Conservation (phyloP, 768 basidiomycete genomes). For the Suillus hirtellus region DNA sequence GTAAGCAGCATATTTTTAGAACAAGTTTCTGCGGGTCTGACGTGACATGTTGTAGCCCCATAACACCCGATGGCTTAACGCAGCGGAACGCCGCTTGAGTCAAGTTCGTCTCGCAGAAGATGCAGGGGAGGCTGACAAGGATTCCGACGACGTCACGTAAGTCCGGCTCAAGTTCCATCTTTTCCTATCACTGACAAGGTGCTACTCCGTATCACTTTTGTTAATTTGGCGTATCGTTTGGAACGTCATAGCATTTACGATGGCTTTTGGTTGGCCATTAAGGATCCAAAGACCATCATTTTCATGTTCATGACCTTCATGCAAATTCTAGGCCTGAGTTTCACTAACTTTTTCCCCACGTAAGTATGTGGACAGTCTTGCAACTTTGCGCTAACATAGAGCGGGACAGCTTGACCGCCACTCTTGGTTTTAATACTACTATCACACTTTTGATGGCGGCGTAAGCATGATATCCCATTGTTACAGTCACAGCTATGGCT, state of each 20-base stretch:
- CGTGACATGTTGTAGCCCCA: conserved; percentile 43
- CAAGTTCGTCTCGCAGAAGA: conserved; percentile 71
- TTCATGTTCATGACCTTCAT: conserved; percentile 54
- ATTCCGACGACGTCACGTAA: conserved; percentile 27
- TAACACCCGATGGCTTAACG: conserved; percentile 62
- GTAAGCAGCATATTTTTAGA: conserved; percentile 34
- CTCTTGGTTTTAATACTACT: conserved; percentile 62
- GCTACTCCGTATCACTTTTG: background rate
- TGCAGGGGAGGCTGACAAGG: conserved; percentile 64
- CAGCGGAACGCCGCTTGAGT: conserved; percentile 54
- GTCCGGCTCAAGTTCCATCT: conserved; percentile 5
- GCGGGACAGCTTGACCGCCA: conserved; percentile 48
- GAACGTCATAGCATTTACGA: conserved; percentile 39
- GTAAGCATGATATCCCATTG: conserved; percentile 36
- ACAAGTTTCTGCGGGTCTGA: background rate
- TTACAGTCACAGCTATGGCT: background rate
- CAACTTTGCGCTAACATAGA: background rate
- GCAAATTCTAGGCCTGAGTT: conserved; percentile 57
- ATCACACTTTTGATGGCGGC: conserved; percentile 62
- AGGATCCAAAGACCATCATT: conserved; percentile 54
- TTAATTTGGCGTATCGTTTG: background rate
- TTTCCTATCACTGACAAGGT: background rate
- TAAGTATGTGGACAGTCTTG: conserved; percentile 21
- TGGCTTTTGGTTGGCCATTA: conserved; percentile 56
- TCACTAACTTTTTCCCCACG: conserved; percentile 62